Evolutionary conservation across 78 protist species (phyloP).

Genomic region (Dictyostelium firmibasis): DNA sequence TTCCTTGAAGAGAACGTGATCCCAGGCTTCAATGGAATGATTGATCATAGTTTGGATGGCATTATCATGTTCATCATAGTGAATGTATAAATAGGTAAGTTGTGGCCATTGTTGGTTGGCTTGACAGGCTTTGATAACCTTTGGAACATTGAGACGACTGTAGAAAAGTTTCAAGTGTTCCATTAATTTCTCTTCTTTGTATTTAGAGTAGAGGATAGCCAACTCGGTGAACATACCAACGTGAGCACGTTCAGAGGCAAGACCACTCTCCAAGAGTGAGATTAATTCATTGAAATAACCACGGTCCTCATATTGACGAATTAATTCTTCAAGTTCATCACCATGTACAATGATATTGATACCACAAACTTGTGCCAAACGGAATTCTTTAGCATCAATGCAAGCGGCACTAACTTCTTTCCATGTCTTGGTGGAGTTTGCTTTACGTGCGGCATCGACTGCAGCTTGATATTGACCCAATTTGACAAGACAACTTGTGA

Average conservation of each 20-base stretch:
- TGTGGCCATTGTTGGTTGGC: slow-evolving; percentile 96
- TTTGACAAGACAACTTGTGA: slow-evolving; percentile 96
- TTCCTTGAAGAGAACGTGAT: slow-evolving; percentile 96
- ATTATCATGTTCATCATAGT: slow-evolving; percentile 98
- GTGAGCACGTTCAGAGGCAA: slow-evolving; percentile 97
- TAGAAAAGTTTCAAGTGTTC: slow-evolving; percentile 96
- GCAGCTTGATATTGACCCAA: slow-evolving; percentile 95
- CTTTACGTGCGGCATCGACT: slow-evolving; percentile 99
- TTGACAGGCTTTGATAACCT: slow-evolving; percentile 92
- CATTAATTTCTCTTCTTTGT: slow-evolving; percentile 96
- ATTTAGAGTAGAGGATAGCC: slow-evolving; percentile 97
- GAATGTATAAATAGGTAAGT: slow-evolving; percentile 95
- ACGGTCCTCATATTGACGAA: slow-evolving; percentile 91
- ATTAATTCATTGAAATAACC: slow-evolving; percentile 96
- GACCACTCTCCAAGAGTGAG: slow-evolving; percentile 93
- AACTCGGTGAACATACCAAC: slow-evolving; percentile 99
- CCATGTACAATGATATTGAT: slow-evolving; percentile 95
- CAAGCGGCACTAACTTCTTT: slow-evolving; percentile 98
- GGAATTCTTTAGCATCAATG: slow-evolving; percentile 97
- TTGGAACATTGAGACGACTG: slow-evolving; percentile 95
- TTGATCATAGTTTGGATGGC: slow-evolving; percentile 96
- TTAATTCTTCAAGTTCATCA: slow-evolving; percentile 95
- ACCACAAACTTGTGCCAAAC: slow-evolving; percentile 98
- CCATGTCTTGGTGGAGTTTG: slow-evolving; percentile 97
- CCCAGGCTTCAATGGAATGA: slow-evolving; percentile 97